phyloP scores from a whole-genome alignment of 2,329 filamentous ascomycete species.

The Arthrobotrys iridis region DNA sequence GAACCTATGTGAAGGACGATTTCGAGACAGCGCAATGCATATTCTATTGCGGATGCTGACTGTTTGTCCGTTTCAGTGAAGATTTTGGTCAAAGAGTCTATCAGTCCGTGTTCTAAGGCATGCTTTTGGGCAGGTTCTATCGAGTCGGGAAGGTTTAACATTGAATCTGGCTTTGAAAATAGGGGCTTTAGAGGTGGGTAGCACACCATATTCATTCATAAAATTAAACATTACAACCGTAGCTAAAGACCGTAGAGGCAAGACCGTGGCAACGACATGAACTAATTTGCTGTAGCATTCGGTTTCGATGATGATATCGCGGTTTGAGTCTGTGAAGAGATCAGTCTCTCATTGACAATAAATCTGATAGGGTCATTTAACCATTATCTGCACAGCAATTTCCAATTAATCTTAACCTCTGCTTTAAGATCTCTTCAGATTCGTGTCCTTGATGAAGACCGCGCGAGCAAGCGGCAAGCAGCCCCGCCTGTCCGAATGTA shows the following conservation, averaged over 20 bases:
- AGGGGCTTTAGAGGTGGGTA: neutral
- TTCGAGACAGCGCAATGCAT: constrained; percentile 34
- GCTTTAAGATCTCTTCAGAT: constrained; percentile 35
- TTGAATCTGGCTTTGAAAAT: neutral
- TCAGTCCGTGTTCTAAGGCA: constrained; percentile 8
- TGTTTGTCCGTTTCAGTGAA: neutral
- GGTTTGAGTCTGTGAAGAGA: constrained; percentile 21
- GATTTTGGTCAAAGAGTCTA: neutral
- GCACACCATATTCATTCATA: constrained; percentile 44
- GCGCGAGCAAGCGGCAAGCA: constrained; percentile 54
- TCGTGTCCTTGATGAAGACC: neutral
- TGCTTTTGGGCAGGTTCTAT: constrained; percentile 39
- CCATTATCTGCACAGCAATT: constrained; percentile 58
- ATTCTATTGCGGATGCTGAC: neutral
- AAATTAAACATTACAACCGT: constrained; percentile 47
- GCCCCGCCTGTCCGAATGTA: constrained; percentile 55
- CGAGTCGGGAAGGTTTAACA: neutral
- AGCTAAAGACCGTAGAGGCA: neutral
- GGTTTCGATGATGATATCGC: constrained; percentile 28
- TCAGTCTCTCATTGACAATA: neutral
- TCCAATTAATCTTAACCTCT: constrained; percentile 56
- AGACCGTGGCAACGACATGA: neutral
- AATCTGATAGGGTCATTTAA: constrained; percentile 10
- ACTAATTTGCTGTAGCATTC: constrained; percentile 12
- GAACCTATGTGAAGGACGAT: constrained; percentile 18